Evolutionary conservation across 1,139 yeast genomes (phyloP), one percentile per base, ranked within the genome.

Genomic region (Geotrichum siamense): DNA sequence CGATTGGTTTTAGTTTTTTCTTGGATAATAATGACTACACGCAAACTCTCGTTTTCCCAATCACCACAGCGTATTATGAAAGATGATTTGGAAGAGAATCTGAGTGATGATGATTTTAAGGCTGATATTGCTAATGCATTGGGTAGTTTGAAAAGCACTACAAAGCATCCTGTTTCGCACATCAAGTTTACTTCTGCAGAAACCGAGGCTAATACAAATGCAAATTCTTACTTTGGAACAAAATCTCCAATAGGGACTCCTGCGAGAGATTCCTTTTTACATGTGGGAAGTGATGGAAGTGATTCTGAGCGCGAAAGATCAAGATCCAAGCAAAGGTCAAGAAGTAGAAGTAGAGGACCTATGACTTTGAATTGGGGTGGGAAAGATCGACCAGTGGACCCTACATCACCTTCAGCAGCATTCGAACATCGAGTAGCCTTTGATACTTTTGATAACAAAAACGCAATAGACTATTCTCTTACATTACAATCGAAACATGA

Each of bases 401-500:
- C 43, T 16, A 35, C 25, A 16, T 44, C 48, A 5, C 50, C 50
- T 2, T 41, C 42, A 9, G 44, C 45, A 12, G 46, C 42, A 16
- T 61, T 57, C 47, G 53, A 52, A 38, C 55, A 55, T 36, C 53
- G 78, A 17, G 70, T 77, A 6, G 72, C 79, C 4, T 78, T 78
- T 53, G 81, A 78, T 53, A 75, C 80, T 55, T 72, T 58, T 60
- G 67, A 42, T 61, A 69, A 55, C 63, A 69, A 53, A 61, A 66
- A 58, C 37, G 68, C 67, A 1, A 51, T 64, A 3, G 63, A 64
- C 38, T 61, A 56, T 49, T 70, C 78, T 10, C 61, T 74, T 48
- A 76, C 81, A 1, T 59, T 76, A 45, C 74, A 77, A 49, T 71
- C 72, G 19, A 76, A 75, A 53, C 83, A 79, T 53, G 70, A 71